A percentile compares a stretch with the other conserved stretches of the same genome.
Conservation (phyloP, 768 basidiomycete species). For the Naganishia vaughanmartiniae region DNA sequence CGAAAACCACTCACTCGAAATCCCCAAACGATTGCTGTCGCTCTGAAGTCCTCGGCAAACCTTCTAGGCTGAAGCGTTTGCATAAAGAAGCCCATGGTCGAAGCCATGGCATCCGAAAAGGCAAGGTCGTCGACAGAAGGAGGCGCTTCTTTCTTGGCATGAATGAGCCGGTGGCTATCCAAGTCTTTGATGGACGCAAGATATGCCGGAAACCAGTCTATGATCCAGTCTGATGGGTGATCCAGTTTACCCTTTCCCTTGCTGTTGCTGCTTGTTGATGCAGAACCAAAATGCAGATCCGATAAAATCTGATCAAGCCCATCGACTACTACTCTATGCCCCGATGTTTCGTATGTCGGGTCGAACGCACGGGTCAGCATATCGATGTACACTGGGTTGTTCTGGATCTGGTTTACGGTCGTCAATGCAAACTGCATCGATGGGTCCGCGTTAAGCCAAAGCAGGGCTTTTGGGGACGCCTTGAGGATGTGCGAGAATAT, state of each 20-base stretch:
- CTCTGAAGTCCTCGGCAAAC: constrained; percentile 60
- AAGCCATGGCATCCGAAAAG: constrained; percentile 69
- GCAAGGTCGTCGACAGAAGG: constrained; percentile 50
- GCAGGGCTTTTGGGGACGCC: constrained; percentile 59
- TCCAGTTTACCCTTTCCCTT: constrained; percentile 33
- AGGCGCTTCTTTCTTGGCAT: constrained; percentile 18
- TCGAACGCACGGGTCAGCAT: constrained; percentile 37
- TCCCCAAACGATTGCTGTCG: constrained; percentile 63
- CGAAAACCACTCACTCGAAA: constrained; percentile 60
- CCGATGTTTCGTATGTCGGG: constrained; percentile 5
- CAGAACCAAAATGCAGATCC: neutral
- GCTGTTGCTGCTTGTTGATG: constrained; percentile 24
- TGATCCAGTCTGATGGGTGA: constrained; percentile 56
- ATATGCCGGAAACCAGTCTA: constrained; percentile 67
- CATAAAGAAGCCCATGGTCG: constrained; percentile 69
- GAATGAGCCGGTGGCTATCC: constrained; percentile 15
- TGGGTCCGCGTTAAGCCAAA: constrained; percentile 66
- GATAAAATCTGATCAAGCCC: constrained; percentile 6
- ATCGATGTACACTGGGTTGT: constrained; percentile 58
- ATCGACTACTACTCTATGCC: neutral
- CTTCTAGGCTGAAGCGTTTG: constrained; percentile 78
- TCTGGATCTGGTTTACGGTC: constrained; percentile 77
- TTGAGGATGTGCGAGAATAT: constrained; percentile 55
- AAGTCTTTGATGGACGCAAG: constrained; percentile 59
- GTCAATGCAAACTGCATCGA: constrained; percentile 70